Conservation (phyloP, 257 asterid species). For the Salvia hispanica region DNA sequence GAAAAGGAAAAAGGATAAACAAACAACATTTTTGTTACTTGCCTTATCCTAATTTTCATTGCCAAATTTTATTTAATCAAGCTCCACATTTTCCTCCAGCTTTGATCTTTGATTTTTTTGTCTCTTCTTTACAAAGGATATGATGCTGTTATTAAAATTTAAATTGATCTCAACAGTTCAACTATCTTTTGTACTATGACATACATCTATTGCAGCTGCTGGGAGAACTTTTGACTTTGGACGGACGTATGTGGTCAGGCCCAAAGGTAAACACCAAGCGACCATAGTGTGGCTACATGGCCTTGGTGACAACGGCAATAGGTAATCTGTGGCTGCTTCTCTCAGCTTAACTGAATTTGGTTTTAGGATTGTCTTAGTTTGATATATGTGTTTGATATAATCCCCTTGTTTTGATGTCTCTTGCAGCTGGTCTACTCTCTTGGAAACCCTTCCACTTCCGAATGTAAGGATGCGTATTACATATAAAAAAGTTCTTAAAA, state of each 20-base stretch:
- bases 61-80: no score
- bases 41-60: no score
- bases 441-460: slow-evolving; percentile 92
- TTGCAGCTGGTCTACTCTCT: slow-evolving; percentile 86
- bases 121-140: no score
- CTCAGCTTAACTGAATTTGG: background rate
- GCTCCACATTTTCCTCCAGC: no score
- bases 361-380: background rate
- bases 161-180: no score
- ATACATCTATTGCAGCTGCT: slow-evolving; percentile 44
- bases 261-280: slow-evolving; percentile 86
- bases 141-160: no score
- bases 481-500: background rate
- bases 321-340: slow-evolving; percentile 42
- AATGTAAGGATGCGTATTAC: slow-evolving; percentile 58
- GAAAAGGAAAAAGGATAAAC: background rate
- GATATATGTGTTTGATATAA: slow-evolving; percentile 7
- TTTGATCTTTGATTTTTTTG: no score
- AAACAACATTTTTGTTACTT: slow-evolving; percentile 15
- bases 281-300: slow-evolving; percentile 91
- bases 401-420: slow-evolving; percentile 35
- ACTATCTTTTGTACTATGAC: background rate
- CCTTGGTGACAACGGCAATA: slow-evolving; percentile 80
- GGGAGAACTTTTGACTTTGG: slow-evolving; percentile 75
- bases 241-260: slow-evolving; percentile 75